phyloP scores from a whole-genome alignment of 2,329 filamentous ascomycete genomes.

The Immersiporthe knoxdaviesiana region DNA sequence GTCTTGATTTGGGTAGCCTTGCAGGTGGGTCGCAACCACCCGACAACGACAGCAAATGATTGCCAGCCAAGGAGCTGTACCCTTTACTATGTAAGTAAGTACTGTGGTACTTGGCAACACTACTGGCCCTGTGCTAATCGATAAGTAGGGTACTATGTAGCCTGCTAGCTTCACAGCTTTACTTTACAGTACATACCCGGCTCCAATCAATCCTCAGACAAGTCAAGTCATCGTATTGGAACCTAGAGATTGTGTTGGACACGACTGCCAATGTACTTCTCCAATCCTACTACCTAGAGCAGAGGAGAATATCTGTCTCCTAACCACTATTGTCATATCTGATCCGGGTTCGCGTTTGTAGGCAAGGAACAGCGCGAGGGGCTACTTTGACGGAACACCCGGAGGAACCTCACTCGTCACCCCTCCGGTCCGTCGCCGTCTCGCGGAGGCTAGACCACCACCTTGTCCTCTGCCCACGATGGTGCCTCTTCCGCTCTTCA shows the following conservation, averaged over 20 bases:
- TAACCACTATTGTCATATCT: no score
- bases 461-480: conserved; percentile 43
- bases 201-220: background rate
- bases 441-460: background rate
- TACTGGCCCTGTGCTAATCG: background rate
- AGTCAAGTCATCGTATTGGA: background rate
- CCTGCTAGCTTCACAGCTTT: background rate
- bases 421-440: conserved; percentile 10
- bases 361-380: background rate
- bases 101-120: background rate
- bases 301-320: no score
- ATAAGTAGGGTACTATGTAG: no score
- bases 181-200: background rate
- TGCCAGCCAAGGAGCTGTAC: background rate
- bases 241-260: background rate
- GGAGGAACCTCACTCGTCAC: conserved; percentile 12
- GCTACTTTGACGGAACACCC: conserved; percentile 7
- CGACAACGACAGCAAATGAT: background rate
- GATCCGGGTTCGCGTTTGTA: background rate
- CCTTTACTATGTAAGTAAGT: no score
- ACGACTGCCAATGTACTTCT: background rate
- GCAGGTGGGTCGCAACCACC: background rate
- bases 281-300: background rate
- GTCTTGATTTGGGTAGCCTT: background rate
- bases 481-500: conserved; percentile 70